A percentile compares a stretch with the other conserved stretches of the same genome.
Evolutionary conservation across 192 early-diverging fungal genomes (phyloP).

Genomic region (Podila epicladia): DNA sequence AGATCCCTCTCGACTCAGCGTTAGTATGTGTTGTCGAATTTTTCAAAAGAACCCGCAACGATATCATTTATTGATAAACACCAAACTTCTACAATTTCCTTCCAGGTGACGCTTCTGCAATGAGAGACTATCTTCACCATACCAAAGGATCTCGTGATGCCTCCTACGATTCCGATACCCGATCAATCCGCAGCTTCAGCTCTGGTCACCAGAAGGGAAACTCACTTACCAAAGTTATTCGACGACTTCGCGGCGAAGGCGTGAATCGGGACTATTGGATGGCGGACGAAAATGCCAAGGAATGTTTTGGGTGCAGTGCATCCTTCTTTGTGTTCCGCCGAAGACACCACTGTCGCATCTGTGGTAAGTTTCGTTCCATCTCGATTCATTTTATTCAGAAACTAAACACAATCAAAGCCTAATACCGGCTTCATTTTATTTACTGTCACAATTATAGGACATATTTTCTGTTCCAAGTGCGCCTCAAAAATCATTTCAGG

Average conservation of each 20-base stretch:
- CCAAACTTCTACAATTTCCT: neutral
- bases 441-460: slow-evolving; percentile 42
- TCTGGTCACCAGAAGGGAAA: slow-evolving; percentile 57
- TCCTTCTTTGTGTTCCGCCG: slow-evolving; percentile 76
- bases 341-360: slow-evolving; percentile 85
- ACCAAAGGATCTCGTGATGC: slow-evolving; percentile 26
- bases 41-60: too few relatives aligned
- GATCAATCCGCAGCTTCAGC: slow-evolving; percentile 53
- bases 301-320: slow-evolving; percentile 84
- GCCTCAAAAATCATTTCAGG: slow-evolving; percentile 76
- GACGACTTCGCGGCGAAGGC: slow-evolving; percentile 63
- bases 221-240: slow-evolving; percentile 59
- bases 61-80: too few relatives aligned
- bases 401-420: neutral
- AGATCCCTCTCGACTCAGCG: neutral
- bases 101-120: slow-evolving; percentile 25
- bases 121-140: slow-evolving; percentile 37
- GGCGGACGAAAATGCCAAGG: slow-evolving; percentile 83
- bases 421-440: too few relatives aligned
- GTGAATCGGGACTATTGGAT: slow-evolving; percentile 80
- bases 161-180: slow-evolving; percentile 54
- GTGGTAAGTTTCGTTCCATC: slow-evolving; percentile 60
- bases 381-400: neutral
- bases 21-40: too few relatives aligned
- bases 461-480: slow-evolving; percentile 82